Conservation (phyloP, 305 asterid species). For the Striga hermonthica region DNA sequence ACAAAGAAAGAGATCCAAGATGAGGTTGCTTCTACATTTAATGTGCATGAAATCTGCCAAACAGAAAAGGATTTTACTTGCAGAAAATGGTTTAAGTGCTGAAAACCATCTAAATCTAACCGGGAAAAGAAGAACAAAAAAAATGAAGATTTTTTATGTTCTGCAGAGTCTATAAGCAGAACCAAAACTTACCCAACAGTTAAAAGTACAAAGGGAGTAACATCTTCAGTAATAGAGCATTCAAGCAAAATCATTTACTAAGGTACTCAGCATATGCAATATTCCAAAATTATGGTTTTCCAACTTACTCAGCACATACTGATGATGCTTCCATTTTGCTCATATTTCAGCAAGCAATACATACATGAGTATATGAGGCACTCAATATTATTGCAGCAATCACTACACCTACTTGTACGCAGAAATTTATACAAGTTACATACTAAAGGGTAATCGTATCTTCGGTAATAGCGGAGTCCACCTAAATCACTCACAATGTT, state of each 20-base stretch:
- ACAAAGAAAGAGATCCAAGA: constrained; percentile 23
- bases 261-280: constrained; percentile 22
- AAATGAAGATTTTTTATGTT: too few species aligned
- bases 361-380: constrained; percentile 4
- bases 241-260: constrained; percentile 16
- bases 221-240: constrained; percentile 5
- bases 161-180: neutral
- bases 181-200: constrained; percentile 3
- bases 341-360: neutral
- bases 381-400: constrained; percentile 6
- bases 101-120: constrained; percentile 7
- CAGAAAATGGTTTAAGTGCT: neutral
- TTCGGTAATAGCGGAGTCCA: neutral
- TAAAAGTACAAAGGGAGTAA: constrained; percentile 14
- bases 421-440: neutral
- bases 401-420: neutral
- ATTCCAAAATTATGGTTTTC: constrained; percentile 3
- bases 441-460: too few species aligned
- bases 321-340: constrained; percentile 21
- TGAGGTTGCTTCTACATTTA: constrained; percentile 6
- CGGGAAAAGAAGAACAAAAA: too few species aligned
- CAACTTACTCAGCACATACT: constrained; percentile 7
- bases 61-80: constrained; percentile 6
- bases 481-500: constrained; percentile 16
- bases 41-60: constrained; percentile 5